A percentile compares a stretch with the other conserved stretches of the same genome.
These are phyloP conservation scores for Coprinopsis marcescibilis DNA, from an alignment of 768 basidiomycete species.

Conservation along the genomic window DNA sequence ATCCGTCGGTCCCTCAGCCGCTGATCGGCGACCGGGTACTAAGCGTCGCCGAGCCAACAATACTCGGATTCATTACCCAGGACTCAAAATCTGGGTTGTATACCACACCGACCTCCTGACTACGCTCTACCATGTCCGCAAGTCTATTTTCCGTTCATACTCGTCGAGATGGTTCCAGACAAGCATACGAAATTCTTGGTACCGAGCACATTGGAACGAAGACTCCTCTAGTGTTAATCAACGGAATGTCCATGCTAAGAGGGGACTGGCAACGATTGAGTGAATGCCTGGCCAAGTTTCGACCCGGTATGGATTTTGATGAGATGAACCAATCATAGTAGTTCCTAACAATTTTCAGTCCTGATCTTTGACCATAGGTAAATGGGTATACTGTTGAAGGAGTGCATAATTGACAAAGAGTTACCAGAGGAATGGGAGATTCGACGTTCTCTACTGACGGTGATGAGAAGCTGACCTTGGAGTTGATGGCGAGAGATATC, in stretches of 20 bases:
- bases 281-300: conserved; percentile 26
- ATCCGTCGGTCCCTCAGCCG: too few species aligned
- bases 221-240: conserved; percentile 36
- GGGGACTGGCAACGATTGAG: conserved; percentile 36
- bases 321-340: not conserved
- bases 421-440: conserved; percentile 38
- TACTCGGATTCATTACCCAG: too few species aligned
- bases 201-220: conserved; percentile 24
- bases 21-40: too few species aligned
- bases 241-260: conserved; percentile 34
- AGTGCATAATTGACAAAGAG: not conserved
- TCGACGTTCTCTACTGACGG: conserved; percentile 27
- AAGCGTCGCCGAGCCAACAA: too few species aligned
- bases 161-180: conserved; percentile 37
- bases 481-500: conserved; percentile 41
- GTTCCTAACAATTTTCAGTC: conserved; percentile 22
- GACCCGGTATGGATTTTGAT: conserved; percentile 29
- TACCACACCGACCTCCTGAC: too few species aligned
- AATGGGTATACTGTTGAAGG: not conserved
- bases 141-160: conserved; percentile 19
- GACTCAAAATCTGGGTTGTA: too few species aligned
- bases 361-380: conserved; percentile 35
- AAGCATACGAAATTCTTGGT: conserved; percentile 41
- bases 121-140: too few species aligned
- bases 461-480: conserved; percentile 37